Base-by-base conservation (phyloP, 106 monocot species). In the Phalaenopsis equestris region DNA sequence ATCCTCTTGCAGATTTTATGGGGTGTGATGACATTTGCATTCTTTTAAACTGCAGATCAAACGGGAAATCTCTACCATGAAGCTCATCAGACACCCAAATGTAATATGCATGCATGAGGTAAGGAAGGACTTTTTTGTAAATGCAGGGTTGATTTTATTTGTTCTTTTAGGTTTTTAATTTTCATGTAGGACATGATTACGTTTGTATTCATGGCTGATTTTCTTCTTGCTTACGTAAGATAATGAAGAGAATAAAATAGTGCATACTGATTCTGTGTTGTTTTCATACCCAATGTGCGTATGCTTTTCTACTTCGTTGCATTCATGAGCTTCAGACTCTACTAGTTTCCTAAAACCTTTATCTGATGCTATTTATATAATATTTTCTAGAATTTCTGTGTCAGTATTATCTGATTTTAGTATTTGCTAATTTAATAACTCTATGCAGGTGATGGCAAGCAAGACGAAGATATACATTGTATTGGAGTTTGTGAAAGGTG, bases 401-500 rank as follows among this genome's bases (percentile, higher is more conserved):
- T 37, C 73, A 18, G 73, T 4, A 19, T 43, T n/a, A 42, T 73
- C 41, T 41, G 2, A 19, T 14, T 41, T 42, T 73, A 39, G 10
- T 38, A 70, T 39, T 39, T 70, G 70, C 38, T 70, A 39, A 37
- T 37, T 39, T 39, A 70, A 37, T 18, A 2, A 46, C 5, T 74
- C 10, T 36, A 30, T 83, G 75, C 73, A 96, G 96, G 96, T 96
- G 67, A 96, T 96, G 93, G 96, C 93, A 42, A 96, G 93, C 88
- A 93, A 96, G 86, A 89, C 91, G 42, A 96, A 88, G 70, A 92
- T 96, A 81, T 93, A 96, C 83, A 84, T 96, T 74, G 93, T 93
- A n/a, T 57, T 93, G 84, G 93, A 96, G 83, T 77, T 87, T 82
- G 93, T 93, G 17, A 93, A 88, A 7, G 96, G 93, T 70, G 93